Percentiles rank a stretch among this genome's conserved stretches.
Conservation (phyloP, 768 basidiomycete species). For the Phaffia australis region DNA sequence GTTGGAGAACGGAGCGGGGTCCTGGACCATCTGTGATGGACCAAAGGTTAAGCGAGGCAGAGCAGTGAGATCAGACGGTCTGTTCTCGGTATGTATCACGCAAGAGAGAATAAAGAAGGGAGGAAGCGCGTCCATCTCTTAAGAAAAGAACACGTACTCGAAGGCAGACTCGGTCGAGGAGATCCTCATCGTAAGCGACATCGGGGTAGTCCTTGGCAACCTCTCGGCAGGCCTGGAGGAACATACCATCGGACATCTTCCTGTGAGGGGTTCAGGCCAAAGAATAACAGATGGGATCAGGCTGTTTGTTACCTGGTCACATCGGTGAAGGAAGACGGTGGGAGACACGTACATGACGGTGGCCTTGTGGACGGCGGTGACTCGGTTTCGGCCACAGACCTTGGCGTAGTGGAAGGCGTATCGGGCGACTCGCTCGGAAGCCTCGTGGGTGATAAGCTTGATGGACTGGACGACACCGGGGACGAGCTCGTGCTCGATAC, state of each 20-base stretch:
- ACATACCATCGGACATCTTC: slow-evolving; percentile 99
- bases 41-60: neutral
- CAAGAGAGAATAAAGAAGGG: neutral
- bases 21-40: slow-evolving; percentile 66
- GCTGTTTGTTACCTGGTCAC: neutral
- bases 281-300: too few relatives aligned
- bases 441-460: slow-evolving; percentile 98
- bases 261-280: slow-evolving; percentile 40
- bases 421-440: slow-evolving; percentile 93
- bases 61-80: neutral
- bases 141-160: slow-evolving; percentile 46
- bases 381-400: slow-evolving; percentile 70
- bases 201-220: slow-evolving; percentile 92
- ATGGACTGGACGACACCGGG: slow-evolving; percentile 99
- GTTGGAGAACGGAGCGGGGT: slow-evolving; percentile 85
- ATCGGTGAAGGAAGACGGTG: neutral
- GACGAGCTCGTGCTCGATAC: slow-evolving; percentile 98
- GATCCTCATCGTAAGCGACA: slow-evolving; percentile 88
- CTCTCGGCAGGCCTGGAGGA: slow-evolving; percentile 90
- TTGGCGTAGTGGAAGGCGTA: slow-evolving; percentile 99
- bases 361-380: slow-evolving; percentile 98
- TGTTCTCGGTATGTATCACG: neutral
- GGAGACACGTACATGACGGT: slow-evolving; percentile 82
- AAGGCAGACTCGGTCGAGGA: slow-evolving; percentile 90
- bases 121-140: neutral